Base-by-base conservation (phyloP, 176 grass and related monocot genomes). In the Zea luxurians region DNA sequence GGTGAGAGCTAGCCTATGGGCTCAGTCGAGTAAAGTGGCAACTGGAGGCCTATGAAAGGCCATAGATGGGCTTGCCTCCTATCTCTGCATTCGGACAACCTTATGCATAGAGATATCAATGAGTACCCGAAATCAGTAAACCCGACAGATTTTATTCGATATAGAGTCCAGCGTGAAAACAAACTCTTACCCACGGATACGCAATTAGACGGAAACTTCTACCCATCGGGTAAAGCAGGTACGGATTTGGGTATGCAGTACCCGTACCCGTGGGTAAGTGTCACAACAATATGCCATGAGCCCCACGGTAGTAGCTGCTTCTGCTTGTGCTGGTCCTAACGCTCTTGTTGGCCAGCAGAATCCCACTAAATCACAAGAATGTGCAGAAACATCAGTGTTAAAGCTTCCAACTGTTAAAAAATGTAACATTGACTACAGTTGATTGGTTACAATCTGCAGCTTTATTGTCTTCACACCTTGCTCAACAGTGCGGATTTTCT, bases 381-480 rank as follows among this genome's bases (percentile, higher is more conserved):
- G 9, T 61, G 74, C 2, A 6, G 10, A 74, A 13, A 66, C 10
- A 48, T 83, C 59, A 88, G 53, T 55, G 18, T 37, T 35, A 10
- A 55, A 76, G 13, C 44, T 80, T 80, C 15, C 10, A 46, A 69
- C 9, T 21, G 16, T 6, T 13, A 73, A 21, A 2, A 7, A 69
- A 15, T 74, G 37, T 66, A 64, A 2, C 44, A 44, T 58, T 59
- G 10, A 59, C 17, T 65, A 61, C 8, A 64, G 68, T 2, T 1
- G 11, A 6, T 71, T 57, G 80, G 85, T 88, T 83, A 93, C 91
- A 41, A 93, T 90, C 83, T 93, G 91, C 59, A 93, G 88, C 61
- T 93, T 93, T 83, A 93, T 93, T 5, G 91, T 93, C 83, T 93
- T 93, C 76, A 76, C 91, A 88, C 90, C 91, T 85, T 90, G 91